phyloP scores from a whole-genome alignment of 2,329 filamentous ascomycete genomes.

The Aspergillus pseudoviridinutans region DNA sequence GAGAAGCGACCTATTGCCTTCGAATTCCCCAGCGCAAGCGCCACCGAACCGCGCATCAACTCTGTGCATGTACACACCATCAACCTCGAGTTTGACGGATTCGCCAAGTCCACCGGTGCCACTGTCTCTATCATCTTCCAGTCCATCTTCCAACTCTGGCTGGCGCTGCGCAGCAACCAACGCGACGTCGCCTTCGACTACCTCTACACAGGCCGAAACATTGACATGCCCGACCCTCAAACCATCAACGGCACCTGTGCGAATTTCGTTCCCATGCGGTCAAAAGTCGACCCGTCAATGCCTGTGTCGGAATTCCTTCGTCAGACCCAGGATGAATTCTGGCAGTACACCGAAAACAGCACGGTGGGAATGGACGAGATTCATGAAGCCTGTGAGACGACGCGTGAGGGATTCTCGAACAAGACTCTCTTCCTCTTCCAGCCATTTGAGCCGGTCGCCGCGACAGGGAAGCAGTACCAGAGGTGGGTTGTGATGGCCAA shows the following conservation, averaged over 20 bases:
- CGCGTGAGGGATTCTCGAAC: conserved; percentile 11
- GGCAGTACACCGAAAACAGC: conserved; percentile 27
- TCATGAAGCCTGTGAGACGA: conserved; percentile 15
- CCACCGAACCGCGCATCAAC: conserved; percentile 11
- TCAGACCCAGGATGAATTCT: conserved; percentile 24
- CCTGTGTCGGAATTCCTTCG: conserved; percentile 15
- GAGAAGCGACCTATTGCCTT: not conserved
- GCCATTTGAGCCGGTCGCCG: conserved; percentile 26
- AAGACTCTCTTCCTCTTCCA: conserved; percentile 30
- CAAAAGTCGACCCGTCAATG: conserved; percentile 6
- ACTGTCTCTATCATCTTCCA: conserved; percentile 36
- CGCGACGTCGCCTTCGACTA: conserved; percentile 31
- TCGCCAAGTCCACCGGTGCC: conserved; percentile 20
- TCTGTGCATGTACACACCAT: conserved; percentile 10
- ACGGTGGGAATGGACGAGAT: conserved; percentile 25
- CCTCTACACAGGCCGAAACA: conserved; percentile 38
- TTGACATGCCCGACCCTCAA: conserved; percentile 33
- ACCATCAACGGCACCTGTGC: conserved; percentile 35
- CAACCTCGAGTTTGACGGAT: conserved; percentile 15
- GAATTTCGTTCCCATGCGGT: conserved; percentile 37
- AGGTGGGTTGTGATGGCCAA: not conserved
- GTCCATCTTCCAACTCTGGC: conserved; percentile 28
- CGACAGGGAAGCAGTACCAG: conserved; percentile 2
- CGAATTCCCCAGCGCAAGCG: not conserved
- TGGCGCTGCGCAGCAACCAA: conserved; percentile 17